phyloP scores from a whole-genome alignment of 2,329 filamentous ascomycete genomes.

The Epicoccum nigrum region DNA sequence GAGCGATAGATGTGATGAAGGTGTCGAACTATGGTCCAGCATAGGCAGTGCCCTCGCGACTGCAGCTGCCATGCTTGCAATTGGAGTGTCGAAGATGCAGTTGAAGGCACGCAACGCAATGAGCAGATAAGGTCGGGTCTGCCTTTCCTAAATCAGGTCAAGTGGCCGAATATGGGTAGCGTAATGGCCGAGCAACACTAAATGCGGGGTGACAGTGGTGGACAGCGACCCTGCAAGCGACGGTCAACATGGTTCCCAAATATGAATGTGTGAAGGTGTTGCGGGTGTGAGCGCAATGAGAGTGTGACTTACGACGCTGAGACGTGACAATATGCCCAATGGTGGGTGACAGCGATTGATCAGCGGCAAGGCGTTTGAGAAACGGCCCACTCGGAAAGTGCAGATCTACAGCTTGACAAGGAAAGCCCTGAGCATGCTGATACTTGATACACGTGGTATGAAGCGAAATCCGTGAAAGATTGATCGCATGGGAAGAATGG shows the following conservation, averaged over 20 bases:
- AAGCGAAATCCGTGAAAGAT: slow-evolving; percentile 15
- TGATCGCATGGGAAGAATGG: slow-evolving; percentile 23
- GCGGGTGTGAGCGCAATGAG: slow-evolving; percentile 1
- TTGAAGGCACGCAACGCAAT: slow-evolving; percentile 38
- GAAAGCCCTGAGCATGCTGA: slow-evolving; percentile 22
- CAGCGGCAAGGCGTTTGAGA: slow-evolving; percentile 4
- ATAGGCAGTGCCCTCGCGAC: slow-evolving; percentile 49
- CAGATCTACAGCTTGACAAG: slow-evolving; percentile 37
- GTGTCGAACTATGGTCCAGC: slow-evolving; percentile 47
- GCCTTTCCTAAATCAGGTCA: slow-evolving; percentile 14
- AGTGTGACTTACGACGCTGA: slow-evolving; percentile 4
- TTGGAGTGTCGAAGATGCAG: slow-evolving; percentile 21
- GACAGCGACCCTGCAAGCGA: slow-evolving; percentile 1
- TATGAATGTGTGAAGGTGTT: slow-evolving; percentile 14
- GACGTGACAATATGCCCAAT: not conserved
- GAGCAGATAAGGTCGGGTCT: slow-evolving; percentile 17
- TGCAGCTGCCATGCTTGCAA: slow-evolving; percentile 50
- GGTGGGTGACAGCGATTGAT: slow-evolving; percentile 21
- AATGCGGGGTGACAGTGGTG: slow-evolving; percentile 17
- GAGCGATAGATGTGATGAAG: slow-evolving; percentile 63
- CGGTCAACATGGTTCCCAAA: slow-evolving; percentile 22
- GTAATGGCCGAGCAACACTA: slow-evolving; percentile 13
- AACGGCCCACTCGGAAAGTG: slow-evolving; percentile 20
- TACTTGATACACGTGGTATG: slow-evolving; percentile 22
- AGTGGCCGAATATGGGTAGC: slow-evolving; percentile 13